Conservation (phyloP, 352 stramenopile genomes). For the Phytophthora megakarya region DNA sequence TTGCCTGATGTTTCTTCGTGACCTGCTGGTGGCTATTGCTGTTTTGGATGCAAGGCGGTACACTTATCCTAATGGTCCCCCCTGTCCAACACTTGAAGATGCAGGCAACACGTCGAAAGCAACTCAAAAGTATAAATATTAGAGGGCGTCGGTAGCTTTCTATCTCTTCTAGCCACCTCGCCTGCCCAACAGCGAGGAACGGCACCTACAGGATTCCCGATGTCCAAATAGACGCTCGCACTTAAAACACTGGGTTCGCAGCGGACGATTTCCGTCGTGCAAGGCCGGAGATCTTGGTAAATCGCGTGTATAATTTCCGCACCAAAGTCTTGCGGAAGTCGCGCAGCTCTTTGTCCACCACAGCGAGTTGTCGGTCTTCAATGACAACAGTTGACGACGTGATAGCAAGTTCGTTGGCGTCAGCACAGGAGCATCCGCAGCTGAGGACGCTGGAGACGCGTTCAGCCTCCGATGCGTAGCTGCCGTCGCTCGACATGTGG, state of each 20-base stretch:
- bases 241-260: conserved; percentile 18
- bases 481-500: conserved; percentile 43
- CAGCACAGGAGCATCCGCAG: conserved; percentile 48
- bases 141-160: background rate
- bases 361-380: conserved; percentile 67
- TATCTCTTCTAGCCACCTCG: conserved; percentile 16
- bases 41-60: background rate
- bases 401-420: conserved; percentile 44
- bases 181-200: background rate
- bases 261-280: conserved; percentile 31
- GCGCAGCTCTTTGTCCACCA: conserved; percentile 68
- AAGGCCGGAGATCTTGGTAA: conserved; percentile 54
- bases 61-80: background rate
- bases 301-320: conserved; percentile 56
- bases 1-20: conserved; percentile 18
- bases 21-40: conserved; percentile 12
- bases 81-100: conserved; percentile 14
- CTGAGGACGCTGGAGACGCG: conserved; percentile 49
- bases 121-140: conserved; percentile 42
- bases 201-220: conserved; percentile 28
- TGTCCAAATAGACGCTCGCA: conserved; percentile 22
- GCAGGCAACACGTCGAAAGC: conserved; percentile 3
- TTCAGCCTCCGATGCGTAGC: conserved; percentile 40
- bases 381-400: conserved; percentile 60
- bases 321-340: conserved; percentile 67